Evolutionary conservation across 2,329 filamentous ascomycete species (phyloP).

Genomic region (Oidium heveae): DNA sequence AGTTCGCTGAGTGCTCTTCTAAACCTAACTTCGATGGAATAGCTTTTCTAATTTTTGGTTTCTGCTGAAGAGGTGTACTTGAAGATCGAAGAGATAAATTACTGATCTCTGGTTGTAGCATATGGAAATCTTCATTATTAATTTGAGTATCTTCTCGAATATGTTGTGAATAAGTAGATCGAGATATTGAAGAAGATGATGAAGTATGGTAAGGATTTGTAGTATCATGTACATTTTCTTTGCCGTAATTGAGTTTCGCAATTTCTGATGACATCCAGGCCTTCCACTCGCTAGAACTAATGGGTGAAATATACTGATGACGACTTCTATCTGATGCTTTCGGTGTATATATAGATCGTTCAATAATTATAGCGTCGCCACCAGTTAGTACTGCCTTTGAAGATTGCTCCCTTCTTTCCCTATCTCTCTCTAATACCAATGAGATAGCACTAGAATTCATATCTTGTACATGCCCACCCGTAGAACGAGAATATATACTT

Average conservation of each 20-base stretch:
- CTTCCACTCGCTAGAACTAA: constrained; percentile 28
- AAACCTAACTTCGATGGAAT: too few relatives aligned
- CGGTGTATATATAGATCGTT: constrained; percentile 12
- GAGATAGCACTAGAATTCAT: constrained; percentile 5
- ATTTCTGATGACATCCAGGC: constrained; percentile 26
- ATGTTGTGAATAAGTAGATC: background rate
- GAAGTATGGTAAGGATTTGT: constrained; percentile 1
- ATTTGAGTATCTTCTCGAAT: background rate
- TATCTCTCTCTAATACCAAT: constrained; percentile 4
- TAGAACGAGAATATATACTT: constrained; percentile 14
- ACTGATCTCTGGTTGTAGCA: too few relatives aligned
- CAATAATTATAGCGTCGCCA: constrained; percentile 13
- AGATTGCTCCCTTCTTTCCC: constrained; percentile 1
- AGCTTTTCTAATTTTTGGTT: too few relatives aligned
- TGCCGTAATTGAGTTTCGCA: constrained; percentile 19
- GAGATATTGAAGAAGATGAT: constrained; percentile 20
- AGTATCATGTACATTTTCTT: constrained; percentile 6
- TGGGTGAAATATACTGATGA: constrained; percentile 18
- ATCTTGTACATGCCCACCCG: constrained; percentile 9
- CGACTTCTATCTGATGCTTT: constrained; percentile 4
- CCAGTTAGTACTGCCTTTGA: constrained; percentile 9
- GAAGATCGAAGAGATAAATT: too few relatives aligned
- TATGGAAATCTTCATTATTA: background rate
- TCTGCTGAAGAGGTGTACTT: too few relatives aligned
- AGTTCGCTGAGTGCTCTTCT: too few relatives aligned